Evolutionary conservation across 1,139 yeast species (phyloP).

Genomic region (Pichia sp.): DNA sequence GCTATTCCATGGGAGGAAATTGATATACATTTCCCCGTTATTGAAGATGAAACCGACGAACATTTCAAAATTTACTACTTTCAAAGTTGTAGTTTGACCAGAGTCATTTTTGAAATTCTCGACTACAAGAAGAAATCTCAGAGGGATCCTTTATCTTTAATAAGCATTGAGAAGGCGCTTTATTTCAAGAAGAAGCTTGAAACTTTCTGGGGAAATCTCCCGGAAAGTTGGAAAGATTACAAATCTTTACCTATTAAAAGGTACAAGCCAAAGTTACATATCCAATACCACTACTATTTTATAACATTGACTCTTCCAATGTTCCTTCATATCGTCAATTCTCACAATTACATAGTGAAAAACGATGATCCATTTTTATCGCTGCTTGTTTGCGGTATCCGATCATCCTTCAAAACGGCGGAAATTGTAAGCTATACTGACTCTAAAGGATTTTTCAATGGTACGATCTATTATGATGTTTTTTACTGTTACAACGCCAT

Average conservation of each 20-base stretch:
- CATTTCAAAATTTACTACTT: conserved; percentile 34
- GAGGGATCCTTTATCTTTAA: conserved; percentile 36
- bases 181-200: conserved; percentile 33
- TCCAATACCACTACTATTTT: conserved; percentile 38
- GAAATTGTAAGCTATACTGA: conserved; percentile 34
- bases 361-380: conserved; percentile 37
- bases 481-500: conserved; percentile 40
- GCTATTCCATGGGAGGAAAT: conserved; percentile 39
- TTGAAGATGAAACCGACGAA: conserved; percentile 30
- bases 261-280: conserved; percentile 38
- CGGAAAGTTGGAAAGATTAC: conserved; percentile 32
- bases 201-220: conserved; percentile 33
- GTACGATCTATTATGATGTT: conserved; percentile 39
- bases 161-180: conserved; percentile 37
- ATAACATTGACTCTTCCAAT: conserved; percentile 40
- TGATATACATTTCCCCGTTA: conserved; percentile 33
- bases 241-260: conserved; percentile 33
- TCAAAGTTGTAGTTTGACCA: conserved; percentile 34
- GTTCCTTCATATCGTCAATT: conserved; percentile 35
- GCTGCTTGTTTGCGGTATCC: conserved; percentile 37
- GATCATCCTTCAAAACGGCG: conserved; percentile 36
- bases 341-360: conserved; percentile 30
- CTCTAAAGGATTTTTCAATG: conserved; percentile 36
- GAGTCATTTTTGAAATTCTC: conserved; percentile 36
- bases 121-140: conserved; percentile 35